Base-by-base conservation (phyloP, 495 filamentous ascomycete species). In the Lasiosphaeria ovina region DNA sequence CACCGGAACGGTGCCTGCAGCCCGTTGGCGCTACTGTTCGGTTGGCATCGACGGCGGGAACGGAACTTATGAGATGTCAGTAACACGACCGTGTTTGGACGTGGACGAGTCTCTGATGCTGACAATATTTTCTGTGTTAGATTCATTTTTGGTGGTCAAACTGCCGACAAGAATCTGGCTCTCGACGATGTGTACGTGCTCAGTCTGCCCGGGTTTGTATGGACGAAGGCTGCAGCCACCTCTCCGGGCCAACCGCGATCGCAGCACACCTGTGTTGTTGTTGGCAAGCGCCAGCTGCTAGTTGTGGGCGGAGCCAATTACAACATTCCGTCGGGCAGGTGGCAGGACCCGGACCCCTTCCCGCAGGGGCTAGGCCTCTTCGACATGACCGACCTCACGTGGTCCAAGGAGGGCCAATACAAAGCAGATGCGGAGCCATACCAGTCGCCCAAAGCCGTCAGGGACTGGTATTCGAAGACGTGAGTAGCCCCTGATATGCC, bases 121-220 rank as follows among this genome's bases (percentile, higher is more conserved):
- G 44, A 47, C 44, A 0, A 47, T 1, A 2, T 47, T 38, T 62
- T 61, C 35, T 32, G 8, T 33, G 8, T 35, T 42, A 78, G 76
- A 62, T 72, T 74, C 49, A 52, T 78, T 5, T 72, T 67, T 17
- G 75, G 74, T 35, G 74, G 75, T 16, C 38, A 51, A 14, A 68
- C 69, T 17, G 17, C 51, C 9, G 51, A 60, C 2, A 51, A 54
- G 17, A 57, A 59, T 4, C 58, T 35, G 11, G 34, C 56, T 0
- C 66, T 71, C 35, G 44, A 64, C 1, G 72, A 76, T 33, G 66
- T 76, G 6, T 72, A 75, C 50, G 66, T 82, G 14, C 69, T 81
- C 11, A 76, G 73, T 47, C 58, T 82, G 3, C 79, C 78, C 0
- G 77, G 76, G n/a, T 82, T 81, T 49, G 62, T 71, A 38, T 81